Evolutionary conservation across 2,329 filamentous ascomycete genomes (phyloP).

Genomic region (Claviceps sp.): DNA sequence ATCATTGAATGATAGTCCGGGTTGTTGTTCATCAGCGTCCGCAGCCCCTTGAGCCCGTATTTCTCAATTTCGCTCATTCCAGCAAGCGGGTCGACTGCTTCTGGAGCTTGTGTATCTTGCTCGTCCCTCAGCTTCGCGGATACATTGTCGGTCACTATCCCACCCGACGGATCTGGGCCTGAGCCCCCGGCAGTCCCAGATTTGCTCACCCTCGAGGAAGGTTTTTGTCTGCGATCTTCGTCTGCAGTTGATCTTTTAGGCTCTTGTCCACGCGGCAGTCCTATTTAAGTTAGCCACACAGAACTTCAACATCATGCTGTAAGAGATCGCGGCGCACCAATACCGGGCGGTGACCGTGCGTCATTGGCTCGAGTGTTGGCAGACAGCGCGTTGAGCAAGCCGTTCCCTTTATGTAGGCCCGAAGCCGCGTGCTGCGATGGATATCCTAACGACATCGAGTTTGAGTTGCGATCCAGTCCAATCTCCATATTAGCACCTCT

Average conservation of each 20-base stretch:
- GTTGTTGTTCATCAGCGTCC: conserved; percentile 50
- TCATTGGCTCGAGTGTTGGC: conserved; percentile 41
- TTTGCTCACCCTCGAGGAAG: conserved; percentile 25
- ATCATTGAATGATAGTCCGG: conserved; percentile 49
- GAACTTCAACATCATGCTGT: neutral
- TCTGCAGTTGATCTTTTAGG: conserved; percentile 15
- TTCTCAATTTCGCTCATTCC: conserved; percentile 51
- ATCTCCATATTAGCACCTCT: conserved; percentile 44
- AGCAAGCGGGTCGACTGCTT: conserved; percentile 42
- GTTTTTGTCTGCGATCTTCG: conserved; percentile 30
- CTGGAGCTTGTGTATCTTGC: conserved; percentile 24
- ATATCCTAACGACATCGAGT: conserved; percentile 39
- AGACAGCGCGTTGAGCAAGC: conserved; percentile 50
- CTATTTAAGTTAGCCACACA: conserved; percentile 14
- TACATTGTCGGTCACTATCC: conserved; percentile 31
- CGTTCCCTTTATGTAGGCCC: conserved; percentile 39
- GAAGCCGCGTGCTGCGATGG: conserved; percentile 29
- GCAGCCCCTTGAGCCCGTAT: conserved; percentile 51
- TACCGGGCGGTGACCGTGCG: conserved; percentile 33
- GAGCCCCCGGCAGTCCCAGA: conserved; percentile 23
- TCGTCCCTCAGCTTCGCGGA: conserved; percentile 29
- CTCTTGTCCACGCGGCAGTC: conserved; percentile 29
- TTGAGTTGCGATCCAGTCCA: conserved; percentile 38
- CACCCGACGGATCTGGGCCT: conserved; percentile 28
- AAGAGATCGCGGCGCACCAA: conserved; percentile 15